Evolutionary conservation across 2,329 filamentous ascomycete species (phyloP).

Genomic region (Fusarium oxysporum): DNA sequence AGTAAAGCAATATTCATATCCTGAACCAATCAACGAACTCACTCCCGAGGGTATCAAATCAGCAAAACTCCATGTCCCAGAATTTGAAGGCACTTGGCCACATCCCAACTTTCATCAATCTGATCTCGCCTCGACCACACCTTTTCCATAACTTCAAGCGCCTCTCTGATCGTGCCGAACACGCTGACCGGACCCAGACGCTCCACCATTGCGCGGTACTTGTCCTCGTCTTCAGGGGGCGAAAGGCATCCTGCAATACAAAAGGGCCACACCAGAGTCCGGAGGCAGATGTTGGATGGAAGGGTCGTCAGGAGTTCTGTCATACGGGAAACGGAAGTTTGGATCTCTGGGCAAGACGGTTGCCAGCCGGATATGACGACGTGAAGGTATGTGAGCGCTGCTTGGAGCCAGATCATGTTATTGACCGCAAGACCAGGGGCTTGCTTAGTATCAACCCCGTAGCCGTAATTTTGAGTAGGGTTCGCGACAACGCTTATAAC

Average conservation of each 20-base stretch:
- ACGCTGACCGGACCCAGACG: slow-evolving; percentile 57
- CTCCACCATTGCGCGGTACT: slow-evolving; percentile 56
- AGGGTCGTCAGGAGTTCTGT: slow-evolving; percentile 51
- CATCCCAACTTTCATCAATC: slow-evolving; percentile 58
- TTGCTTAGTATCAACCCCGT: slow-evolving; percentile 37
- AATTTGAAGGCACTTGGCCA: slow-evolving; percentile 57
- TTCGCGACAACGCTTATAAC: slow-evolving; percentile 36
- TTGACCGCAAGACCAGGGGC: slow-evolving; percentile 43
- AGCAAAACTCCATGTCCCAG: slow-evolving; percentile 55
- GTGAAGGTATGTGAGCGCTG: slow-evolving; percentile 59
- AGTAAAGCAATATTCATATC: background rate
- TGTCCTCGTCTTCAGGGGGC: slow-evolving; percentile 53
- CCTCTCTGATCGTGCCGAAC: slow-evolving; percentile 59
- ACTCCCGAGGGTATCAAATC: slow-evolving; percentile 48
- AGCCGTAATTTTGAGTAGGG: slow-evolving; percentile 40
- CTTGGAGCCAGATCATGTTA: slow-evolving; percentile 61
- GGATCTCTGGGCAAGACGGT: slow-evolving; percentile 57
- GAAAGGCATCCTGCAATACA: slow-evolving; percentile 57
- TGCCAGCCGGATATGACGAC: slow-evolving; percentile 65
- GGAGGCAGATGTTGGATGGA: slow-evolving; percentile 48
- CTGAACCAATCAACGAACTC: background rate
- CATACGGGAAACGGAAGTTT: slow-evolving; percentile 48
- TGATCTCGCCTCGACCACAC: slow-evolving; percentile 57
- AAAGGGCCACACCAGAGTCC: slow-evolving; percentile 55
- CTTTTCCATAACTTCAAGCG: slow-evolving; percentile 58